phyloP scores from a whole-genome alignment of 345 rosid genomes.

The Syzygium aqueum region DNA sequence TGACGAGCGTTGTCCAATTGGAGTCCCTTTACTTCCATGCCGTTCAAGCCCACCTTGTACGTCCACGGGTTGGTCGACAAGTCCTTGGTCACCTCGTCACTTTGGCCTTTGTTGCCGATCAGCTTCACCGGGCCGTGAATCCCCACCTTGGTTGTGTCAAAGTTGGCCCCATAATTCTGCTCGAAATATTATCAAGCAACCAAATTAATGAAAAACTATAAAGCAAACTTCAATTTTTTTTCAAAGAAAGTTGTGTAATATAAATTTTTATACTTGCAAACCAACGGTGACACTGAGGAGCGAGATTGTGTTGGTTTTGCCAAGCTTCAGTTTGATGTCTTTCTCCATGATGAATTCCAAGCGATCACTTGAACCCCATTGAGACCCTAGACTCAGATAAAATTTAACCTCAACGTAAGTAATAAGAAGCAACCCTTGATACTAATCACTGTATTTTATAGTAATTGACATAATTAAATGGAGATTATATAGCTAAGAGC shows the following conservation, averaged over 20 bases:
- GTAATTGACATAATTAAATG: not conserved
- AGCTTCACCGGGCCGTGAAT: conserved; percentile 25
- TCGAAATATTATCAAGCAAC: not conserved
- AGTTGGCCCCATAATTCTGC: conserved; percentile 24
- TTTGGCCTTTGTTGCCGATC: not conserved
- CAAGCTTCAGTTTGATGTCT: conserved; percentile 11
- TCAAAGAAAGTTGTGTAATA: not conserved
- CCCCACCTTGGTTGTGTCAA: conserved; percentile 8
- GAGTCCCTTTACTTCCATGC: conserved; percentile 14
- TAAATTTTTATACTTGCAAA: conserved; percentile 1
- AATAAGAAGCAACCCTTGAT: not conserved
- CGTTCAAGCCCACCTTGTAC: conserved; percentile 47
- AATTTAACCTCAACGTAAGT: not conserved
- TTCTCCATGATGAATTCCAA: conserved; percentile 11
- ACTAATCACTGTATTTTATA: not conserved
- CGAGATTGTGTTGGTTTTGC: conserved; percentile 13
- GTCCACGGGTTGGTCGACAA: conserved; percentile 34
- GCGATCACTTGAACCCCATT: not conserved
- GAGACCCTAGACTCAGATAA: conserved; percentile 2
- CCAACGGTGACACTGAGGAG: conserved; percentile 51
- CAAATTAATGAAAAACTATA: not conserved
- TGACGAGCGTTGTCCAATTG: not conserved
- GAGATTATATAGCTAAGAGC: not conserved
- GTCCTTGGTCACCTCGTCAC: not conserved
- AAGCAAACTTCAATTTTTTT: not conserved